These are phyloP conservation scores for Saccharomyces hybrid DNA, from an alignment of 1,139 yeast genomes.

Conservation along the genomic window DNA sequence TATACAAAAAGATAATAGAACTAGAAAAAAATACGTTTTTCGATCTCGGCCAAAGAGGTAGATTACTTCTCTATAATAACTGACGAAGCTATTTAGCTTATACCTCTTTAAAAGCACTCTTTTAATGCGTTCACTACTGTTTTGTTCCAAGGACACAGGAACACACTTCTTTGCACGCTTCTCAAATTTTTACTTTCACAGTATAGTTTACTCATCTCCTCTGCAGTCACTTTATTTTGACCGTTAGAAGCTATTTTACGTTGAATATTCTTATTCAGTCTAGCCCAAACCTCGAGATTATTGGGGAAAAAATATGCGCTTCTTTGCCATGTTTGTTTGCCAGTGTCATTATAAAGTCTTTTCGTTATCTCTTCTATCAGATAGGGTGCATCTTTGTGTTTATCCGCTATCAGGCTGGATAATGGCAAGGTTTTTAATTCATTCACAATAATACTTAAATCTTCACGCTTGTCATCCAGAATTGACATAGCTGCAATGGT, in stretches of 20 bases:
- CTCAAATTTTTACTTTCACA: conserved; percentile 41
- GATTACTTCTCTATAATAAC: not conserved
- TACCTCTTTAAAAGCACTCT: conserved; percentile 21
- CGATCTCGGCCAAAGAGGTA: not conserved
- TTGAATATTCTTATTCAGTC: conserved; percentile 47
- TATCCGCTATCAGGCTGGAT: conserved; percentile 43
- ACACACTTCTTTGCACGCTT: conserved; percentile 53
- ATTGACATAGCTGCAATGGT: conserved; percentile 77
- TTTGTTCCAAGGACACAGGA: conserved; percentile 40
- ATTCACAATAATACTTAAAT: conserved; percentile 54
- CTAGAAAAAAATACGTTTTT: not conserved
- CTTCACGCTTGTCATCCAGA: conserved; percentile 42
- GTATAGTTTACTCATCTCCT: conserved; percentile 47
- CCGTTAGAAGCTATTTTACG: conserved; percentile 43
- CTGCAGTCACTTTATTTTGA: conserved; percentile 42
- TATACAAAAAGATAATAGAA: conserved; percentile 1
- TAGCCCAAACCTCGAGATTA: conserved; percentile 60
- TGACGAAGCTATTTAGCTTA: not conserved
- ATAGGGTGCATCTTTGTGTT: conserved; percentile 49
- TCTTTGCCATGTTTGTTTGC: conserved; percentile 47
- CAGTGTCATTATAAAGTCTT: conserved; percentile 25
- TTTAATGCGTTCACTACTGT: conserved; percentile 23
- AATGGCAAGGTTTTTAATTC: conserved; percentile 53
- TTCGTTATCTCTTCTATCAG: conserved; percentile 48
- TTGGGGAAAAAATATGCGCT: conserved; percentile 69